Base-by-base conservation (phyloP, 228 moss, liverwort and hornwort species). In the Sphagnum fallax region DNA sequence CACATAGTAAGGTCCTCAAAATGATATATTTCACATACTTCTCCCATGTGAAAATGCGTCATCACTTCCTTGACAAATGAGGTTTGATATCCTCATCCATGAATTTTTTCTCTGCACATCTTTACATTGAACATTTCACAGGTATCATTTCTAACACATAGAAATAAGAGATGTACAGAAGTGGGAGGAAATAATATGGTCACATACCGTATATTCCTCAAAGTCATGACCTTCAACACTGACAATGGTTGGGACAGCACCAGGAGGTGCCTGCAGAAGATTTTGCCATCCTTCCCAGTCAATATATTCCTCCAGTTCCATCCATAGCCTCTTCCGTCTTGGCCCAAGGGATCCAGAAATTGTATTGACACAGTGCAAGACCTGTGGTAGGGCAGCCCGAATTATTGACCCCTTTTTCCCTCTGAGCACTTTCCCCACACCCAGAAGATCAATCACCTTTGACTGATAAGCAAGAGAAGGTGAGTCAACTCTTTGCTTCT, bases 251-350 rank as follows among this genome's bases (percentile, higher is more conserved):
- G 98, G 94, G 48, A 80, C 73, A 75, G 81, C 79, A 66, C 90
- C 92, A 53, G 90, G 98, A 62, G 94, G 89, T 60, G 98, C 87
- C 75, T 83, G 85, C 67, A 98, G 90, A 53, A 94, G 80, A 50
- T 90, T 90, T 73, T 98, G 94, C n/a, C 82, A 88, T 70, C 90
- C 94, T 84, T 90, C 92, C 93, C 98, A 93, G 68, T 93, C 93
- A 66, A 90, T 70, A 68, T 85, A 90, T 68, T 98, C 97, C 61
- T 98, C 97, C 68, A 82, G 80, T 67, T 93, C 91, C 69, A 98
- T 74, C 60, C 86, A 90, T 64, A 92, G 81, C 73, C 98, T 85
- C 80, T 98, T 94, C 65, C 89, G 77, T 73, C 92, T 92, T 47
- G 91, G 88, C 74, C 88, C 92, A 70, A 98, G 86, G 61, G 90